Evolutionary conservation across 305 asterid species (phyloP), one percentile per base, ranked within the genome.

Genomic region (Fraxinus baroniana): DNA sequence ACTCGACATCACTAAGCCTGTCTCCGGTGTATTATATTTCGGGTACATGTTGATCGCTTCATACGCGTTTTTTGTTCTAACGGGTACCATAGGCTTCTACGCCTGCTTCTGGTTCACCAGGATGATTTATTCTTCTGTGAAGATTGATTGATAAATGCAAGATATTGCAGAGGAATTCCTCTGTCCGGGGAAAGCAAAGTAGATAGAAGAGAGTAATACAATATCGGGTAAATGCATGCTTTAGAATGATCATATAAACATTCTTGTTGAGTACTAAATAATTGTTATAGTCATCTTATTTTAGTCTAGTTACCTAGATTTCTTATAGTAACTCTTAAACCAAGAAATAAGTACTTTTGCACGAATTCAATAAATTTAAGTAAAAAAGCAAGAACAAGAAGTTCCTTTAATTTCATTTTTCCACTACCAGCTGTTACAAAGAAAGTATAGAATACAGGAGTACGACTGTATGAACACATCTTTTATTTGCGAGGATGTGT

Each of bases 1-100:
- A 87, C 94, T 91, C 4, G 93, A 92, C 9, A 92, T 92, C 82
- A 91, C 92, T 1, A 91, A 92, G 88, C 93, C 94, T 2, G 86
- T 92, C 36, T 92, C 95, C 0, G 97, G 93, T 24, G 89, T 90
- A 12, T 81, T 92, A 64, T 92, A 92, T 83, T 92, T 92, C 4
- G 97, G 97, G 46, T 92, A 92, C 86, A 92, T 92, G 97, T 72
- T 90, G 82, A 88, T 91, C 12, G 94, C 94, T 13, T 92, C 94
- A 0, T 90, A 89, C 32, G 92, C 93, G 0, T 92, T 92, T 35
- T 92, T 92, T 13, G 94, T 91, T 22, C 85, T 92, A 13, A 92
- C 97, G 0, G 97, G 97, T 57, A 90, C 93, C 79, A 91, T 92
- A 6, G 97, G 97, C 17, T 92, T 92, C 83, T 91, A 91, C 8